Base-by-base conservation (phyloP, 2,329 filamentous ascomycete genomes). In the Blastomyces silverae region DNA sequence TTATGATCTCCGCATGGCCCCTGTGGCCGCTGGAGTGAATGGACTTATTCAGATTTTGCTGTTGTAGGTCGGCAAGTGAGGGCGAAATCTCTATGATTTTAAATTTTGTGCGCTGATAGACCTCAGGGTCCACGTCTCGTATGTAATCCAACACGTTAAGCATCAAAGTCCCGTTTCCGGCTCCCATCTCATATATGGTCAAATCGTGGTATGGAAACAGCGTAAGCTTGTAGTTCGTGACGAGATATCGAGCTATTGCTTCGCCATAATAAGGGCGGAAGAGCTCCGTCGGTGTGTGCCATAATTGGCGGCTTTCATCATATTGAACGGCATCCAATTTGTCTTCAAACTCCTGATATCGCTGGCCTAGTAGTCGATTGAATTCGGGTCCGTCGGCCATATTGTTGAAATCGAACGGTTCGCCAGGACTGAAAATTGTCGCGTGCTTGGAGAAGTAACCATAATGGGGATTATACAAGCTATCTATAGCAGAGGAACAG, bases 181-280 rank as follows among this genome's bases (percentile, higher is more conserved):
- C 94, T 62, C 94, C 94, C 89, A 99, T 96, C 77, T 99, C 94
- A 83, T 97, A 99, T 76, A 99, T 95, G 71, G 96, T 90, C 62
- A 99, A 85, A 78, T 99, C 94, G 78, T 97, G 88, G 81, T 97
- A 97, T 2, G 94, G 94, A 75, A 94, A 97, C 64, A 91, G 86
- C 56, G 90, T 91, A 75, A 97, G 86, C 75, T 94, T 92, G 83
- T 99, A 99, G 80, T 99, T 97, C 70, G 91, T 88, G 70, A 97
- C 88, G 56, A 99, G 85, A 76, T 97, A 97, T 25, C 93, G 88
- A n/a, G 93, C 94, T 70, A 99, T 91, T 44, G 94, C 91, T 81
- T 99, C 92, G 73, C 93, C 95, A 76, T 99, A 99, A 78, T 93
- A 95, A 0, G 95, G 94, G 42, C 91, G 86, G 80, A 99, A 99